Conservation (phyloP, 1,284 basidiomycete species). For the Vanrija pseudolonga region DNA sequence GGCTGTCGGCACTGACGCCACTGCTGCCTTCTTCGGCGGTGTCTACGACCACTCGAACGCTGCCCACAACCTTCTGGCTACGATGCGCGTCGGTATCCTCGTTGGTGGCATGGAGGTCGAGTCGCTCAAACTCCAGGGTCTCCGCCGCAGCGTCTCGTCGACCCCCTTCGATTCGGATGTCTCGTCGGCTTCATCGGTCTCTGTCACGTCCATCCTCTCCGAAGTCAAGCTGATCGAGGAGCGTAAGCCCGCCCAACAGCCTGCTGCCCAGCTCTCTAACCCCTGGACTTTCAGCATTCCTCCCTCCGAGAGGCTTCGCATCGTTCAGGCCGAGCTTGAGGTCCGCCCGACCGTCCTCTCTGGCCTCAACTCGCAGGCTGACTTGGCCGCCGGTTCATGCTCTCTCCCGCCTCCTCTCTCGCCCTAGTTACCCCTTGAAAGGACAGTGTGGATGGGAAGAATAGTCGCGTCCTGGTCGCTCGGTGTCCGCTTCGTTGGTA, state of each 20-base stretch:
- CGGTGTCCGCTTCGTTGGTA: too few species aligned
- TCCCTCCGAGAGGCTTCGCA: constrained; percentile 46
- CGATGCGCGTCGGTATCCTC: constrained; percentile 85
- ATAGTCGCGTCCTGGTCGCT: too few species aligned
- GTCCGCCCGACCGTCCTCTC: constrained; percentile 38
- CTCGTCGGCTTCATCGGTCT: constrained; percentile 22
- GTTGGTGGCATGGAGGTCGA: constrained; percentile 72
- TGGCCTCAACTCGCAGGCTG: background rate
- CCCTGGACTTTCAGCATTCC: constrained; percentile 39
- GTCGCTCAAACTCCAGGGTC: constrained; percentile 35
- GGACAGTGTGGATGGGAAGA: too few species aligned
- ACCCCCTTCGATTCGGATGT: constrained; percentile 26
- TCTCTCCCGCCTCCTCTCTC: too few species aligned
- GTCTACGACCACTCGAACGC: constrained; percentile 92
- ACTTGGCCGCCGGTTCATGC: background rate
- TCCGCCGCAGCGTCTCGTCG: constrained; percentile 11
- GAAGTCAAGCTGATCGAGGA: constrained; percentile 15
- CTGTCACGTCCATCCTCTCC: constrained; percentile 32
- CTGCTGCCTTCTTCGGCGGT: constrained; percentile 89
- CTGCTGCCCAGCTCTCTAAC: constrained; percentile 38
- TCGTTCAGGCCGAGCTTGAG: constrained; percentile 39
- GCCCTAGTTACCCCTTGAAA: too few species aligned
- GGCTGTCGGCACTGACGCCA: constrained; percentile 75
- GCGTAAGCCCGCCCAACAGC: constrained; percentile 32
- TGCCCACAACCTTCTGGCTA: constrained; percentile 71